Conservation (phyloP, 1,139 yeast genomes). For the Meyerozyma carpophila region DNA sequence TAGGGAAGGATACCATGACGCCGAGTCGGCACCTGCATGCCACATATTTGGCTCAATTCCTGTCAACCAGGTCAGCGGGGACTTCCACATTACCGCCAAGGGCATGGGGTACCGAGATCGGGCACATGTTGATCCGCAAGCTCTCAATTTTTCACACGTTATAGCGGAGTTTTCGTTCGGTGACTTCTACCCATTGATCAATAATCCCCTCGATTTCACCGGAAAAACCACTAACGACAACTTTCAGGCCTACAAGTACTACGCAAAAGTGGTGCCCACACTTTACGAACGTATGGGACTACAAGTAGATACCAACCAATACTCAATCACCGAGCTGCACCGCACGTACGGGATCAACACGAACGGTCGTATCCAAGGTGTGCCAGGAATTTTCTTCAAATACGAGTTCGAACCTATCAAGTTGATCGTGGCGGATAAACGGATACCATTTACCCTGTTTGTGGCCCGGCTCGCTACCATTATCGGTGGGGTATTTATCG, state of each 20-base stretch:
- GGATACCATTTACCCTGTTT: constrained; percentile 76
- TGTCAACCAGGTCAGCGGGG: constrained; percentile 82
- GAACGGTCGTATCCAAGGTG: constrained; percentile 22
- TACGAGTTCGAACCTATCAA: constrained; percentile 89
- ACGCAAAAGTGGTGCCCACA: constrained; percentile 81
- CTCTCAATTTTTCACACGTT: constrained; percentile 75
- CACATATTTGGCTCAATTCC: constrained; percentile 84
- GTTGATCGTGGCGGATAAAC: constrained; percentile 59
- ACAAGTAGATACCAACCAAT: constrained; percentile 76
- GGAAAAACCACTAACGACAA: constrained; percentile 48
- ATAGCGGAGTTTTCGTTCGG: constrained; percentile 90
- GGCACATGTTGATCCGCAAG: constrained; percentile 39
- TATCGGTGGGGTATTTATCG: constrained; percentile 62
- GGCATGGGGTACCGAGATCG: constrained; percentile 57
- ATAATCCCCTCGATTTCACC: constrained; percentile 80
- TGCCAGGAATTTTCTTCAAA: constrained; percentile 78
- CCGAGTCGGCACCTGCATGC: constrained; percentile 71
- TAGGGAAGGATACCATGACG: constrained; percentile 29
- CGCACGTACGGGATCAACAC: constrained; percentile 15
- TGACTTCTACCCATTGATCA: constrained; percentile 76
- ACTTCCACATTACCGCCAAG: constrained; percentile 75
- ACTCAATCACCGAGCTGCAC: constrained; percentile 64
- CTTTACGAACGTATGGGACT: constrained; percentile 67
- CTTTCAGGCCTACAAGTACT: constrained; percentile 53
- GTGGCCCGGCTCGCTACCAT: constrained; percentile 75